Base-by-base conservation (phyloP, 2,329 filamentous ascomycete species). In the Coniochaeta sp. region DNA sequence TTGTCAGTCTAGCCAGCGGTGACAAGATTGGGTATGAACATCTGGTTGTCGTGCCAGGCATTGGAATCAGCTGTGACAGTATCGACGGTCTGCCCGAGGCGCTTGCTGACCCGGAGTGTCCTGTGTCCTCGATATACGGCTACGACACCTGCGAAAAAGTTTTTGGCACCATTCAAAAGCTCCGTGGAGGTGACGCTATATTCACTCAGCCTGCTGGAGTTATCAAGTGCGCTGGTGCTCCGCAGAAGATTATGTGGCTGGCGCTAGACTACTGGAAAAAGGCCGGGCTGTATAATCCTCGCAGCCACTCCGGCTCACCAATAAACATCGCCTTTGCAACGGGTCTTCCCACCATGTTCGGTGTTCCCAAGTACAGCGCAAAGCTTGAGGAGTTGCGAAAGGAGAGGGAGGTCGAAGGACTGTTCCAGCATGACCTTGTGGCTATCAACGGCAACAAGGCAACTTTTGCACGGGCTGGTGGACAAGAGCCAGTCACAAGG, bases 231-330 rank as follows among this genome's bases (percentile, higher is more conserved):
- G 83, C 83, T 2, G 83, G 83, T 50, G 83, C 82, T 2, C 83
- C 83, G 12, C 83, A 86, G 64, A 86, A 86, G 72, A 73, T 79
- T 66, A 81, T 86, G 81, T 86, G 83, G 83, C 76, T 86, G 17
- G 83, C 83, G 1, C 71, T 85, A 47, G 81, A 86, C 66, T 71
- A 82, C 70, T 86, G 83, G 83, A 83, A 80, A 70, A 72, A 73
- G 33, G 73, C 74, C 0, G 82, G 81, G 1, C 68, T 82, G 3
- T 85, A 85, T 70, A 68, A 78, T 59, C 66, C 76, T 1, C 62
- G 63, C 59, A 72, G 75, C 58, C 66, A 73, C 0, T 66, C 73
- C 1, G 55, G 57, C 6, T 82, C 80, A 0, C 66, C 75, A 2
- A 78, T 85, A 66, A 73, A 79, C 24, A 80, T 85, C 62, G 76